A percentile compares a stretch with the other conserved stretches of the same genome.
phyloP scores from a whole-genome alignment of 352 stramenopile species.

The Phytopythium oedochilum region DNA sequence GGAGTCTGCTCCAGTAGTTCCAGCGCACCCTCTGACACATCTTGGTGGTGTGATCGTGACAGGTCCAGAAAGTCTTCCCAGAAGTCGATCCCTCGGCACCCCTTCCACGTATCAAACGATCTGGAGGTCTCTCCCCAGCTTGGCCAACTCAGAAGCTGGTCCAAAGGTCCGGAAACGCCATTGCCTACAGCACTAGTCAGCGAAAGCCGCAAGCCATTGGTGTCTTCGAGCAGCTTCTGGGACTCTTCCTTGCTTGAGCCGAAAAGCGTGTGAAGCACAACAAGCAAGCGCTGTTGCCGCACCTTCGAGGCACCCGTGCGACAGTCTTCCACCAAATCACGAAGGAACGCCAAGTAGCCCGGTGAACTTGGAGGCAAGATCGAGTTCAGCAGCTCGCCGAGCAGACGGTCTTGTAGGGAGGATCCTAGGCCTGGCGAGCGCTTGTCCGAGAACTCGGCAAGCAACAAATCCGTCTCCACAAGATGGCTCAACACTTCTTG shows the following conservation, averaged over 20 bases:
- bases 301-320: conserved; percentile 17
- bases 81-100: conserved; percentile 35
- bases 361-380: conserved; percentile 35
- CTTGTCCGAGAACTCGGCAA: conserved; percentile 18
- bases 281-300: conserved; percentile 26
- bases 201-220: conserved; percentile 12
- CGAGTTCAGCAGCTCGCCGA: conserved; percentile 38
- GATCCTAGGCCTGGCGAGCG: not conserved
- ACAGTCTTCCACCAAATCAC: conserved; percentile 27
- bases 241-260: conserved; percentile 14
- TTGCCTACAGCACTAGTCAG: conserved; percentile 8
- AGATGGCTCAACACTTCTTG: conserved; percentile 46
- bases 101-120: conserved; percentile 46
- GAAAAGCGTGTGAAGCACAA: conserved; percentile 35
- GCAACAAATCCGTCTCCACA: conserved; percentile 50
- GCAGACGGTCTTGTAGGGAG: not conserved
- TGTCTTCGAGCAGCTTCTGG: conserved; percentile 8
- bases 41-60: conserved; percentile 23
- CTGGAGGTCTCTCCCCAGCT: conserved; percentile 31
- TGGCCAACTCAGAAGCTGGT: conserved; percentile 19
- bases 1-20: conserved; percentile 42
- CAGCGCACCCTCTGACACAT: conserved; percentile 42
- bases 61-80: conserved; percentile 69
- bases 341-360: conserved; percentile 49
- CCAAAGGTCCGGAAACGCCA: conserved; percentile 14